phyloP scores from a whole-genome alignment of 805 yeast genomes.

The Kockiozyma suomiensis region DNA sequence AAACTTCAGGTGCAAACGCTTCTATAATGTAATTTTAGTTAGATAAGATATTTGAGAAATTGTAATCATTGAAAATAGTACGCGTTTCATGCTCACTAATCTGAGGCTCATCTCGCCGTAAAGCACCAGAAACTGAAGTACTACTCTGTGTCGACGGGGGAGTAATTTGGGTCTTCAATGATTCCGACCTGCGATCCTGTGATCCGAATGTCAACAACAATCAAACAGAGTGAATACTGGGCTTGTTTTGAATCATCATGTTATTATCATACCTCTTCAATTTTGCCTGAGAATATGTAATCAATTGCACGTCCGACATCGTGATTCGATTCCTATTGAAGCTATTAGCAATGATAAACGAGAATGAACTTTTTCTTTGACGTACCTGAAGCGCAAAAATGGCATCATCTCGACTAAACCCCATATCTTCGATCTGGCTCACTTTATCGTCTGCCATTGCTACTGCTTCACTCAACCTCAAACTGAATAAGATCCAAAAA shows the following conservation, averaged over 20 bases:
- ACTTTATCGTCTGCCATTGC: constrained; percentile 18
- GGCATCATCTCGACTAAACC: constrained; percentile 39
- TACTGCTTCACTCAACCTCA: neutral
- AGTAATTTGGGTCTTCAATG: neutral
- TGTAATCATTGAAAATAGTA: neutral
- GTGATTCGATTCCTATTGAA: constrained; percentile 31
- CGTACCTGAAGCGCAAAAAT: constrained; percentile 37
- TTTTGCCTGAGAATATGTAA: constrained; percentile 36
- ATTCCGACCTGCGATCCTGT: constrained; percentile 8
- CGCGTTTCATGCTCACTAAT: constrained; percentile 15
- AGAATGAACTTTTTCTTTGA: too few species aligned
- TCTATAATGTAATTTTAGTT: neutral
- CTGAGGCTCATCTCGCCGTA: neutral
- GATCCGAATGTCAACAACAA: neutral
- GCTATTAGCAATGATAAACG: neutral
- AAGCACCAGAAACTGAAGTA: neutral
- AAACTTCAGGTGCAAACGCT: constrained; percentile 26
- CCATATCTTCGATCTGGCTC: constrained; percentile 40
- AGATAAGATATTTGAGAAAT: neutral
- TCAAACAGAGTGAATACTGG: too few species aligned
- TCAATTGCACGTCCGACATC: constrained; percentile 40
- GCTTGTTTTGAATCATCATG: too few species aligned
- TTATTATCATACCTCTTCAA: constrained; percentile 19
- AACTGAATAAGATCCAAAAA: too few species aligned
- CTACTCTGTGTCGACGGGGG: neutral